Percentiles rank a stretch among this genome's conserved stretches.
Evolutionary conservation across 225 moss, liverwort and hornwort genomes (phyloP).

Genomic region (Anthoceros angustus): DNA sequence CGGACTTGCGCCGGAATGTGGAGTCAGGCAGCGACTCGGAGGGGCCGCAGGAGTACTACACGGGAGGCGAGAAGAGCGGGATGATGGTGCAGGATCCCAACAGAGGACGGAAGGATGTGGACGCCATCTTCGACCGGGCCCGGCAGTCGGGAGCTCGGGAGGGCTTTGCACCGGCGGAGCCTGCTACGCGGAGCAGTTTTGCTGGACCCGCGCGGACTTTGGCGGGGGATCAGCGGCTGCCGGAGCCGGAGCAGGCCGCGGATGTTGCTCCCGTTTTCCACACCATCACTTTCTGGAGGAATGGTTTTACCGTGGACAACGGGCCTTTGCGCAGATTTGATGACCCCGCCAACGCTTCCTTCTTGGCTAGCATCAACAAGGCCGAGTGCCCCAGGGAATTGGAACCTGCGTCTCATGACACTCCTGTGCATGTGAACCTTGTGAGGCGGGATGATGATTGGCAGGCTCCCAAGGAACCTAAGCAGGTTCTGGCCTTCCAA

Average conservation of each 20-base stretch:
- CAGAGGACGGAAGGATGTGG: conserved; percentile 50
- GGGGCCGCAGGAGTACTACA: conserved; percentile 69
- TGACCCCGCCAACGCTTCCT: conserved; percentile 62
- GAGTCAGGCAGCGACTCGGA: conserved; percentile 70
- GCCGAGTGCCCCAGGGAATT: conserved; percentile 72
- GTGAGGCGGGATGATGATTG: conserved; percentile 78
- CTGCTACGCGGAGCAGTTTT: conserved; percentile 32
- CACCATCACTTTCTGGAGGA: conserved; percentile 84
- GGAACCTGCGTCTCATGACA: conserved; percentile 64
- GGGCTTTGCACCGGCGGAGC: conserved; percentile 36
- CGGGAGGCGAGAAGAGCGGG: conserved; percentile 82
- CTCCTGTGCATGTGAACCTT: conserved; percentile 73
- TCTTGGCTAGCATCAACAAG: conserved; percentile 72
- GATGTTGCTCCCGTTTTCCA: conserved; percentile 36
- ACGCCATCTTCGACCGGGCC: conserved; percentile 58
- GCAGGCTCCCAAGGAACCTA: conserved; percentile 74
- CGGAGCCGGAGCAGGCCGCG: conserved; percentile 17
- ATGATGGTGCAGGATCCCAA: conserved; percentile 95
- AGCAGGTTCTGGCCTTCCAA: conserved; percentile 57
- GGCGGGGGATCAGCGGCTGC: conserved; percentile 37
- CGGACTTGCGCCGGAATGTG: conserved; percentile 41
- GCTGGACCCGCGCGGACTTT: conserved; percentile 52
- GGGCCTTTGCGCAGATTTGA: conserved; percentile 61
- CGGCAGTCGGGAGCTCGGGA: conserved; percentile 52
- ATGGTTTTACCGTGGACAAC: conserved; percentile 71